Evolutionary conservation across 108 stramenopile genomes (phyloP).

Genomic region (Mayamaea pseudoterrestris): DNA sequence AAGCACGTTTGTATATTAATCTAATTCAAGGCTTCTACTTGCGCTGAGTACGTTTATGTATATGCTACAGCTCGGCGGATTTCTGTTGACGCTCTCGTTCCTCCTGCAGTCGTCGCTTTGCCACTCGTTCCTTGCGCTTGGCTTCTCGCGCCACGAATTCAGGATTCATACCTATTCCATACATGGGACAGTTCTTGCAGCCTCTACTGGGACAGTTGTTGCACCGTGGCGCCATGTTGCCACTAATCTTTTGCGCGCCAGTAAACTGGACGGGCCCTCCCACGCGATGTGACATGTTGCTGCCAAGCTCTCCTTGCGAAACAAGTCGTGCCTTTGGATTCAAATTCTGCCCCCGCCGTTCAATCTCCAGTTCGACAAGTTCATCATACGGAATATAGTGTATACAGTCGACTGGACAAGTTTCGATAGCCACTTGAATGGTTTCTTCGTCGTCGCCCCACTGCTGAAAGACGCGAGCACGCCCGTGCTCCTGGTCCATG

Average conservation of each 20-base stretch:
- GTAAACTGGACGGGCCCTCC: conserved; percentile 45
- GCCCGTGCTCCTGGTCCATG: conserved; percentile 82
- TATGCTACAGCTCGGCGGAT: conserved; percentile 79
- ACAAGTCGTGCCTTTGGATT: conserved; percentile 66
- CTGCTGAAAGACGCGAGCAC: conserved; percentile 83
- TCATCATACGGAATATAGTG: conserved; percentile 84
- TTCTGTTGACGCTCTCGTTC: conserved; percentile 82
- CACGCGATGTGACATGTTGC: conserved; percentile 20
- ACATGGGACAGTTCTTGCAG: conserved; percentile 82
- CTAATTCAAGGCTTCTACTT: no score
- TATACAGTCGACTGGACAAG: conserved; percentile 91
- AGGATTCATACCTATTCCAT: conserved; percentile 81
- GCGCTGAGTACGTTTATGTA: no score
- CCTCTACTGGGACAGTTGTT: conserved; percentile 33
- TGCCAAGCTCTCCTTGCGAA: conserved; percentile 18
- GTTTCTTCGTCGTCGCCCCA: conserved; percentile 88
- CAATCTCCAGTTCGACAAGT: conserved; percentile 63
- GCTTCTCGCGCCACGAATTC: conserved; percentile 66
- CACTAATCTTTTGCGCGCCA: conserved; percentile 53
- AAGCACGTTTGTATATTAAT: no score
- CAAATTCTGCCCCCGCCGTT: conserved; percentile 73
- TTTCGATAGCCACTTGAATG: conserved; percentile 74
- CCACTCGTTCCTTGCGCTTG: conserved; percentile 30
- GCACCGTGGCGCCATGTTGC: conserved; percentile 44
- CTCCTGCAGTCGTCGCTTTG: conserved; percentile 47